A percentile compares a stretch with the other conserved stretches of the same genome.
phyloP scores from a whole-genome alignment of 768 basidiomycete species.

The Lentinula aciculospora region DNA sequence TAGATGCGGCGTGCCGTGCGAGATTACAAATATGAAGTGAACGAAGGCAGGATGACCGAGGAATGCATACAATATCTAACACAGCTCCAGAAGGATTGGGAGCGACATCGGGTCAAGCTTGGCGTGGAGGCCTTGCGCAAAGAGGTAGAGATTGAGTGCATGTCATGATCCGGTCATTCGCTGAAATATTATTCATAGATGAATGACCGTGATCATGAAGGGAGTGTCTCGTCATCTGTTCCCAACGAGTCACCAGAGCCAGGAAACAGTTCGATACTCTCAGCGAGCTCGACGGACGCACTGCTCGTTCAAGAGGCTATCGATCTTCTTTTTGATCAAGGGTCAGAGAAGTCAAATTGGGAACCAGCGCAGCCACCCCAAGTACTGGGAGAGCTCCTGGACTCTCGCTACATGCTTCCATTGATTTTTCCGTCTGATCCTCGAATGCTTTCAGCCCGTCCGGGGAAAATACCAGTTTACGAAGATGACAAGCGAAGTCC shows the following conservation, averaged over 20 bases:
- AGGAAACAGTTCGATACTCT: slow-evolving; percentile 27
- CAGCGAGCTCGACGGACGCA: slow-evolving; percentile 28
- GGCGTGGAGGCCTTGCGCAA: slow-evolving; percentile 82
- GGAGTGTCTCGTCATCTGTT: slow-evolving; percentile 41
- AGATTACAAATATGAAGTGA: slow-evolving; percentile 92
- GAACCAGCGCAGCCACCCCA: slow-evolving; percentile 74
- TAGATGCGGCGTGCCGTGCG: slow-evolving; percentile 92
- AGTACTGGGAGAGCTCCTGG: slow-evolving; percentile 84
- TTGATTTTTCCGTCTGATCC: slow-evolving; percentile 79
- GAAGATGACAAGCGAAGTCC: slow-evolving; percentile 25
- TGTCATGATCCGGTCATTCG: neutral
- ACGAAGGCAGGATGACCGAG: slow-evolving; percentile 88
- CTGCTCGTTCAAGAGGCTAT: slow-evolving; percentile 49
- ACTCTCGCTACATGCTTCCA: slow-evolving; percentile 91
- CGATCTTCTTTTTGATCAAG: slow-evolving; percentile 75
- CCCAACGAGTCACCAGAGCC: slow-evolving; percentile 34
- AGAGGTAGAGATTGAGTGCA: slow-evolving; percentile 44
- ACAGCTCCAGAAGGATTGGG: slow-evolving; percentile 97
- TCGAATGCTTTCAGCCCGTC: slow-evolving; percentile 66
- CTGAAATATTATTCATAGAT: slow-evolving; percentile 37
- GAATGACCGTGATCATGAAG: slow-evolving; percentile 56
- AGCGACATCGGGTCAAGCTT: slow-evolving; percentile 80
- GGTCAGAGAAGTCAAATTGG: slow-evolving; percentile 63
- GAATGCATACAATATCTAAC: slow-evolving; percentile 93
- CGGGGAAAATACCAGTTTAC: slow-evolving; percentile 36